These are phyloP conservation scores for Physcomitrium patens DNA, from an alignment of 225 moss, liverwort and hornwort genomes.

Conservation along the genomic window DNA sequence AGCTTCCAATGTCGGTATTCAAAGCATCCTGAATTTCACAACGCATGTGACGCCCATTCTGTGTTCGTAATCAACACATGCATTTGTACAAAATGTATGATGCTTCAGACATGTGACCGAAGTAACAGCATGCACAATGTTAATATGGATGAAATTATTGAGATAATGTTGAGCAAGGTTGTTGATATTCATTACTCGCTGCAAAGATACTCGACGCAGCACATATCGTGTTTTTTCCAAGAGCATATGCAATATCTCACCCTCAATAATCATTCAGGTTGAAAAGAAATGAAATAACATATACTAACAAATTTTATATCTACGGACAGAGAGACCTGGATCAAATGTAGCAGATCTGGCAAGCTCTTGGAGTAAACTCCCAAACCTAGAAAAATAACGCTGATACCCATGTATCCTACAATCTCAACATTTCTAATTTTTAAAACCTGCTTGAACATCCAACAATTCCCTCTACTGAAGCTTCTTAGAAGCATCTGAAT, in stretches of 20 bases:
- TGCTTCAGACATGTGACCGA: neutral
- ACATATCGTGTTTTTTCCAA: neutral
- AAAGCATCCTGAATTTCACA: neutral
- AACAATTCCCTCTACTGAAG: neutral
- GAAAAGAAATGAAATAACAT: neutral
- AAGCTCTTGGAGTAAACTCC: neutral
- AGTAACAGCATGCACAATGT: neutral
- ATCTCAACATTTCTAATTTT: neutral
- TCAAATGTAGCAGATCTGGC: neutral
- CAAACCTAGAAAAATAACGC: neutral
- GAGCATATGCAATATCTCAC: neutral
- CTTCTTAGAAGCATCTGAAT: neutral
- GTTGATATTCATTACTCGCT: neutral
- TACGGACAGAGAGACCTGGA: too few species aligned
- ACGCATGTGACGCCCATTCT: neutral
- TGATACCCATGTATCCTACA: neutral
- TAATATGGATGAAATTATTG: neutral
- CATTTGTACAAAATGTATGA: neutral
- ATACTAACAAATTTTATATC: too few species aligned
- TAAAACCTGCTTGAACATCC: neutral
- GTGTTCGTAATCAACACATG: neutral
- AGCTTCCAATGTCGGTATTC: too few species aligned
- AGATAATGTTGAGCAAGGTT: neutral
- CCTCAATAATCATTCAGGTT: neutral
- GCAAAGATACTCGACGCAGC: neutral